Evolutionary conservation across 176 grass and related monocot genomes (phyloP).

Genomic region (Echinochloa phyllopogon): DNA sequence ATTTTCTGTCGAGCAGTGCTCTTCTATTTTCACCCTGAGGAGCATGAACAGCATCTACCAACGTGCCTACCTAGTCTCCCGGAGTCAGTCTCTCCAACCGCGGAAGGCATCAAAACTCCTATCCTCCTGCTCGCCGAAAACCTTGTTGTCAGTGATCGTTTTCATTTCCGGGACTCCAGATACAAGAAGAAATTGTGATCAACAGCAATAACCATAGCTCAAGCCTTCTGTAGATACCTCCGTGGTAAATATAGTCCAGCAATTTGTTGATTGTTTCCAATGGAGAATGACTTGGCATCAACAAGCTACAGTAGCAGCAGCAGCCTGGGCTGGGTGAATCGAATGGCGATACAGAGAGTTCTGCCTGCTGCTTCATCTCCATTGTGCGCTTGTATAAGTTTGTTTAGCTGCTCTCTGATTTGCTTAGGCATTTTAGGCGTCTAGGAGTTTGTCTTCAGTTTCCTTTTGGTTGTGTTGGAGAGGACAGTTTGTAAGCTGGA

Average conservation of each 20-base stretch:
- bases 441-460: conserved; percentile 42
- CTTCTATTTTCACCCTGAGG: conserved; percentile 57
- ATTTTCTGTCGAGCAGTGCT: conserved; percentile 94
- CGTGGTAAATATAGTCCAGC: conserved; percentile 84
- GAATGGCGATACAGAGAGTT: conserved; percentile 37
- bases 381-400: conserved; percentile 54
- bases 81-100: conserved; percentile 66
- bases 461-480: conserved; percentile 31
- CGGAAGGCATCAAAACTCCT: conserved; percentile 59
- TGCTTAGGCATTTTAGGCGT: conserved; percentile 52
- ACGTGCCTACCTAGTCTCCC: conserved; percentile 84
- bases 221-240: conserved; percentile 88
- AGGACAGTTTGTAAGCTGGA: conserved; percentile 52
- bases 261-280: conserved; percentile 85
- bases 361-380: conserved; percentile 44
- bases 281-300: conserved; percentile 24
- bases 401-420: conserved; percentile 42
- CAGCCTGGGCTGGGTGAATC: conserved; percentile 7
- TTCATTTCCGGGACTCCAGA: conserved; percentile 60
- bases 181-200: conserved; percentile 55
- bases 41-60: conserved; percentile 59
- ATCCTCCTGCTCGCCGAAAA: conserved; percentile 77
- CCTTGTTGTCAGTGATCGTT: conserved; percentile 67
- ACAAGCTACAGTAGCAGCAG: conserved; percentile 11
- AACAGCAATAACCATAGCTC: conserved; percentile 43